These are phyloP conservation scores for Leccinum boreale DNA, from an alignment of 768 basidiomycete genomes.

Conservation along the genomic window DNA sequence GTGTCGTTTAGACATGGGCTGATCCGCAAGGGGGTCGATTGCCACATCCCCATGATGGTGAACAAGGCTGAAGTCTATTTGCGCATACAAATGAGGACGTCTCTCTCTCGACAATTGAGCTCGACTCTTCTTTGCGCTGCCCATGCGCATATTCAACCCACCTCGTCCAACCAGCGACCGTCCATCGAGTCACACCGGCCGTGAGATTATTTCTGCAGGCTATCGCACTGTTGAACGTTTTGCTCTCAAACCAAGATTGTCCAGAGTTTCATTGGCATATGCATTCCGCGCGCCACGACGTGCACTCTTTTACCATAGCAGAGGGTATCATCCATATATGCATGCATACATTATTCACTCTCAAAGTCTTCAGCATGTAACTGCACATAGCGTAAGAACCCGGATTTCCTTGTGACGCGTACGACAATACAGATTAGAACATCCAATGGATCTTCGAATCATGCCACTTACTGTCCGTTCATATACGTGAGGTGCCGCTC, in stretches of 20 bases:
- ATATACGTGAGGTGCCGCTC: conserved; percentile 28
- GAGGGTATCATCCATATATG: neutral
- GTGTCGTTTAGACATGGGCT: conserved; percentile 31
- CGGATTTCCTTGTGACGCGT: conserved; percentile 27
- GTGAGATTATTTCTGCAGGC: too few relatives aligned
- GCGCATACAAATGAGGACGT: too few relatives aligned
- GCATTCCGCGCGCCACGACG: neutral
- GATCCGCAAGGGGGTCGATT: conserved; percentile 44
- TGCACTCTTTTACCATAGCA: neutral
- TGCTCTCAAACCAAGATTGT: too few relatives aligned
- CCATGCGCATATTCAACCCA: too few relatives aligned
- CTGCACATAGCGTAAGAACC: conserved; percentile 38
- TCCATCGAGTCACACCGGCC: too few relatives aligned
- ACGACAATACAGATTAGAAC: neutral
- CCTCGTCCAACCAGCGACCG: too few relatives aligned
- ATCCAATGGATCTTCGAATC: neutral
- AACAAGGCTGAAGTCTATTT: too few relatives aligned
- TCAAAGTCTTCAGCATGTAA: conserved; percentile 37
- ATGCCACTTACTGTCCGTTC: conserved; percentile 28
- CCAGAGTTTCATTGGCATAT: too few relatives aligned
- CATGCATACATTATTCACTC: neutral
- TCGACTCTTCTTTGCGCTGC: too few relatives aligned
- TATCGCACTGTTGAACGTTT: too few relatives aligned
- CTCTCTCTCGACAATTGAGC: too few relatives aligned
- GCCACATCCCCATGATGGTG: too few relatives aligned